Evolutionary conservation across 1,284 basidiomycete species (phyloP).

Genomic region (Austroboletus niveus): DNA sequence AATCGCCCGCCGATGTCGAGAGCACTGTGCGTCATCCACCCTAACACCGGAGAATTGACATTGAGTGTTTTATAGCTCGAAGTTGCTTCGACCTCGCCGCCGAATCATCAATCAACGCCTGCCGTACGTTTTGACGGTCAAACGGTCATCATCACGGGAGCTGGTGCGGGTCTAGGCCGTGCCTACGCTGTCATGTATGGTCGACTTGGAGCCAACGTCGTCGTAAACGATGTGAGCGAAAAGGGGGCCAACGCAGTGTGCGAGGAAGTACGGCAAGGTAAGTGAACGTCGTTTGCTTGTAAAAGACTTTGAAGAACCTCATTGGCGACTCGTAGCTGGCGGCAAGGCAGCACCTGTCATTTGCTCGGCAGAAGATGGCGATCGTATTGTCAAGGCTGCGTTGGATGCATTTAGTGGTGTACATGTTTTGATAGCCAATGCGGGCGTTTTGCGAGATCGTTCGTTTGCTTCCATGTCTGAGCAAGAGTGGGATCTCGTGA

Average conservation of each 20-base stretch:
- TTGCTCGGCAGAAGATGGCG: constrained; percentile 90
- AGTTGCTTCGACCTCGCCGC: constrained; percentile 60
- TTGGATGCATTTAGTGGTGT: constrained; percentile 87
- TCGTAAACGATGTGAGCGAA: constrained; percentile 94
- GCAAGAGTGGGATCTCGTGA: constrained; percentile 92
- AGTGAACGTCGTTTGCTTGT: constrained; percentile 11
- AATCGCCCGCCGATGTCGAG: constrained; percentile 69
- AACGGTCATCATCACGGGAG: constrained; percentile 94
- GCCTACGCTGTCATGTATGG: constrained; percentile 92
- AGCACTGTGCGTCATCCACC: constrained; percentile 44
- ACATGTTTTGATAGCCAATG: constrained; percentile 92
- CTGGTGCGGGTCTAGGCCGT: constrained; percentile 90
- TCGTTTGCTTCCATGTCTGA: constrained; percentile 89
- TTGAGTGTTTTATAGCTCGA: constrained; percentile 54
- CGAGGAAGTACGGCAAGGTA: constrained; percentile 81
- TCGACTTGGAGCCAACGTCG: constrained; percentile 90
- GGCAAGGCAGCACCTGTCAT: constrained; percentile 86
- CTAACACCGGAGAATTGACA: neutral
- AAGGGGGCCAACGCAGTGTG: constrained; percentile 85
- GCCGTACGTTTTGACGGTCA: constrained; percentile 84
- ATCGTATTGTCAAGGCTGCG: constrained; percentile 86
- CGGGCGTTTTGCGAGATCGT: constrained; percentile 91
- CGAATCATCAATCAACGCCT: constrained; percentile 74
- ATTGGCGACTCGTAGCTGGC: constrained; percentile 52
- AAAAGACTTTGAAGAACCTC: neutral